These are phyloP conservation scores for Pseudomicrostroma phylloplanum DNA, from an alignment of 1,284 basidiomycete species.

Conservation along the genomic window DNA sequence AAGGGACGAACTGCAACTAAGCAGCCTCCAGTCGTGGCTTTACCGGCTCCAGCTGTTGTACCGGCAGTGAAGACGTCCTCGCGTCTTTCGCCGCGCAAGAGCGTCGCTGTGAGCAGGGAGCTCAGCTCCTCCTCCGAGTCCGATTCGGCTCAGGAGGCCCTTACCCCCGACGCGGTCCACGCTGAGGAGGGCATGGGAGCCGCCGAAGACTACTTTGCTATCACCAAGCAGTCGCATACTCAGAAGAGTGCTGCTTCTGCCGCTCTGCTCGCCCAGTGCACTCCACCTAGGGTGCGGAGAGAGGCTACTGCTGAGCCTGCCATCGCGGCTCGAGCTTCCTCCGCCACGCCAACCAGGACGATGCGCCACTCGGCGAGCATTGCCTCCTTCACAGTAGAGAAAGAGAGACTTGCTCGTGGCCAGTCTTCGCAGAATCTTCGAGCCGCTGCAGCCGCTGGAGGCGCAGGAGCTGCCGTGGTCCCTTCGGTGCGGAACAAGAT, in stretches of 20 bases:
- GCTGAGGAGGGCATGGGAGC: not conserved
- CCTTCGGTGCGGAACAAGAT: slow-evolving; percentile 46
- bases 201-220: no score
- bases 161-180: not conserved
- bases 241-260: not conserved
- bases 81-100: not conserved
- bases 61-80: slow-evolving; percentile 18
- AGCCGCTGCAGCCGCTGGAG: slow-evolving; percentile 13
- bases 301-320: not conserved
- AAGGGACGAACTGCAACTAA: not conserved
- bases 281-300: not conserved
- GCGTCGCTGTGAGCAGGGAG: not conserved
- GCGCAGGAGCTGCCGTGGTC: slow-evolving; percentile 19
- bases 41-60: not conserved
- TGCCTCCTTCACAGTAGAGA: slow-evolving; percentile 14
- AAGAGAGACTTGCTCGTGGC: slow-evolving; percentile 14
- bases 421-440: slow-evolving; percentile 29
- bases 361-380: slow-evolving; percentile 29
- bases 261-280: not conserved
- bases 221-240: not conserved
- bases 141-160: no score
- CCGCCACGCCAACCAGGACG: not conserved
- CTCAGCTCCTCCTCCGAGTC: no score
- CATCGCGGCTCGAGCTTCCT: not conserved
- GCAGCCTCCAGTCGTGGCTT: not conserved